Base-by-base conservation (phyloP, 768 basidiomycete species). In the Podaxis pistillaris region DNA sequence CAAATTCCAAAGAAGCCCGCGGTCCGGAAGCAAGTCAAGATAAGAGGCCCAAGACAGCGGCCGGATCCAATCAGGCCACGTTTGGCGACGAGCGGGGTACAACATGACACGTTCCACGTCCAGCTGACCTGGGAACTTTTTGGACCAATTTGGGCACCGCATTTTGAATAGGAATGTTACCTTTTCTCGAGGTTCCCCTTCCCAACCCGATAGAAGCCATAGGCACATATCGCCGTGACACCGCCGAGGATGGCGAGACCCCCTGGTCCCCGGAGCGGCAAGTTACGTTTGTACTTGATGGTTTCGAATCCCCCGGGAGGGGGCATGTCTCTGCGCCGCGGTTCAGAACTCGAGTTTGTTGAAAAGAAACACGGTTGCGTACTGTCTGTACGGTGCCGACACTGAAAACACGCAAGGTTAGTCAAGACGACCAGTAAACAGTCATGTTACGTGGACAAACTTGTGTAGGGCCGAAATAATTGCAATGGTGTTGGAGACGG, bases 271-370 rank as follows among this genome's bases (percentile, higher is more conserved):
- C 91, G 86, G 72, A 93, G 80, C 51, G 96, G 95, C 52, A 98
- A 85, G 76, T 96, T 96, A 68, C 96, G 91, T 76, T 94, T 96
- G 85, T 98, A 99, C 76, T 89, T 89, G 78, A 99, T 78, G 30
- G 89, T 78, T 72, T 93, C 94, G 77, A 96, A 99, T 1, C 96
- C 96, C 65, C 94, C 95, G 50, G 87, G 68, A 46, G 96, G 96
- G 69, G 96, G 96, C 87, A 99, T 90, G 72, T 99, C 96, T 77
- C 96, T 97, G 76, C 63, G 64, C 41, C n/a, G 33, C 54, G 12
- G 13, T 64, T 66, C 44, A 60, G 53, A 44, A 38, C 44, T 24
- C 22, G 28, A 15, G 26, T 26, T 12, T 22, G 40, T 19, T 62
- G 64, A 63, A 69, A 63, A 37, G 69, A 71, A 72, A 73, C 66